Percentiles rank a stretch among this genome's conserved stretches.
Conservation (phyloP, 345 rosid species). For the Salix dunnii region DNA sequence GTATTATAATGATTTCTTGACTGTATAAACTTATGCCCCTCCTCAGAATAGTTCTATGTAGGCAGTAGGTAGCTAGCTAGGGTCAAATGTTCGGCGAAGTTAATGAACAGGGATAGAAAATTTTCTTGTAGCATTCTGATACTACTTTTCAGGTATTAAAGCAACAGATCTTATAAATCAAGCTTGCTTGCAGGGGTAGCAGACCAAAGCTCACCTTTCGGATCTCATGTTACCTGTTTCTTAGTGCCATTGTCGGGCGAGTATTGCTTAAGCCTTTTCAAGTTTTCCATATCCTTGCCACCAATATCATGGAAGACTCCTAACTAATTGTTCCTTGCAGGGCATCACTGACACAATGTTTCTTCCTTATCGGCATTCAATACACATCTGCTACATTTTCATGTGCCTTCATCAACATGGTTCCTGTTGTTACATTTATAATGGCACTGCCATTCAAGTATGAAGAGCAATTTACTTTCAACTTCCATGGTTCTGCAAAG, state of each 20-base stretch:
- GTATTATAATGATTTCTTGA: background rate
- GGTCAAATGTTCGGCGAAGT: background rate
- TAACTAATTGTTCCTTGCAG: conserved; percentile 20
- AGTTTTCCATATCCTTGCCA: background rate
- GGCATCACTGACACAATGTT: conserved; percentile 55
- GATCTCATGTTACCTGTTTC: conserved; percentile 48
- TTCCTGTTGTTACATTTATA: conserved; percentile 56
- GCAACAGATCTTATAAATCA: background rate
- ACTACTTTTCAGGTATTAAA: background rate
- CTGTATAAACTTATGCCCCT: background rate
- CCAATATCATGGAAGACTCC: background rate
- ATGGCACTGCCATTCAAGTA: conserved; percentile 65
- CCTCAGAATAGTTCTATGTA: background rate
- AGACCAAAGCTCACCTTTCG: conserved; percentile 50
- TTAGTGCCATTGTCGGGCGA: conserved; percentile 71
- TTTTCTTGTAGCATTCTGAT: background rate
- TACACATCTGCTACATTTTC: conserved; percentile 66
- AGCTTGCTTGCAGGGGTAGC: conserved; percentile 47
- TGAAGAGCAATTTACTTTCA: background rate
- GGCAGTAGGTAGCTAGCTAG: background rate
- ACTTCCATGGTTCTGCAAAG: background rate
- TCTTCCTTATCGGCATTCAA: conserved; percentile 58
- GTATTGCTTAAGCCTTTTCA: conserved; percentile 4
- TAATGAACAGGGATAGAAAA: background rate
- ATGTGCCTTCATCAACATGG: conserved; percentile 61